Conservation (phyloP, 495 filamentous ascomycete species). For the Jackrogersella multiformis region DNA sequence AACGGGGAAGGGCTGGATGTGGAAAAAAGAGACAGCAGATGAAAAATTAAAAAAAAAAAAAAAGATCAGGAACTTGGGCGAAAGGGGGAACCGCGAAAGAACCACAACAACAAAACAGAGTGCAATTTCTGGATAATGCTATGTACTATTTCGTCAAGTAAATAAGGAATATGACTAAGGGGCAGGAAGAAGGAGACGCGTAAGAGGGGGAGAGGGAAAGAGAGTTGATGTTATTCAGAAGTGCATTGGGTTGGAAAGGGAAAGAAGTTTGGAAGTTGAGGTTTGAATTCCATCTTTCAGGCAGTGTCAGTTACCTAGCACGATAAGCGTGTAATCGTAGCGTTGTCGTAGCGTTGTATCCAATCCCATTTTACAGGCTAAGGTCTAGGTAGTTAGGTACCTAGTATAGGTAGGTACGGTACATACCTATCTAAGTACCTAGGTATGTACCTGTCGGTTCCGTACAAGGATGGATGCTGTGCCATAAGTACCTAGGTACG, state of each 20-base stretch:
- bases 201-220: constrained; percentile 45
- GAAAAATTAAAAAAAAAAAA: constrained; percentile 41
- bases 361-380: constrained; percentile 35
- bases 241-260: constrained; percentile 48
- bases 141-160: constrained; percentile 47
- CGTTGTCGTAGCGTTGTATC: constrained; percentile 25
- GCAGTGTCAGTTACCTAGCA: constrained; percentile 24
- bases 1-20: constrained; percentile 12
- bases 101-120: constrained; percentile 47
- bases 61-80: constrained; percentile 27
- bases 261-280: constrained; percentile 48
- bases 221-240: constrained; percentile 56
- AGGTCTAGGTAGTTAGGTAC: too few species aligned
- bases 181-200: constrained; percentile 45
- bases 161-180: constrained; percentile 45
- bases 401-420: too few species aligned
- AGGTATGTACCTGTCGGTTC: too few species aligned
- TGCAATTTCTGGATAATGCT: constrained; percentile 48
- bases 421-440: too few species aligned
- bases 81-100: constrained; percentile 39
- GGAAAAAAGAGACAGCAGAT: constrained; percentile 38
- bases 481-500: neutral
- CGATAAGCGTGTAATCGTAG: neutral
- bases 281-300: constrained; percentile 31
- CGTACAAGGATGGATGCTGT: too few species aligned